phyloP scores from a whole-genome alignment of 192 early-diverging fungal genomes.

The Spinellus fusiger region DNA sequence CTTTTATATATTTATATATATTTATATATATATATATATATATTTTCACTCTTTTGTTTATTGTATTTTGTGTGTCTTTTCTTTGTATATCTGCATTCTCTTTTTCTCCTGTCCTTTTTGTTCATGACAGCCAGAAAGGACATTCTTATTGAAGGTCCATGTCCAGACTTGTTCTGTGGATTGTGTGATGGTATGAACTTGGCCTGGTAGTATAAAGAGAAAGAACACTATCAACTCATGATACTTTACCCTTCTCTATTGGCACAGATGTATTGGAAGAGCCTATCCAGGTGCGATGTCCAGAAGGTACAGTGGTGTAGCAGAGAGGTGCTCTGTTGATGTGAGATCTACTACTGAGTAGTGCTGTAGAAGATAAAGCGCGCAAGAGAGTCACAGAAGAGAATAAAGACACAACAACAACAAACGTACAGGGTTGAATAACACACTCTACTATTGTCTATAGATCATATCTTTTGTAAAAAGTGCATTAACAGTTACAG shows the following conservation, averaged over 20 bases:
- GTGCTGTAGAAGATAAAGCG: background rate
- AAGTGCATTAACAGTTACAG: slow-evolving; percentile 6
- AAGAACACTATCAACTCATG: background rate
- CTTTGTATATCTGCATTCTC: too few relatives aligned
- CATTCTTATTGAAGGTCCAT: too few relatives aligned
- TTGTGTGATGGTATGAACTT: too few relatives aligned
- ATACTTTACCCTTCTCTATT: background rate
- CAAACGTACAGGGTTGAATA: background rate
- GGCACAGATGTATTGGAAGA: slow-evolving; percentile 28
- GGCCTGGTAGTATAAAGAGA: too few relatives aligned
- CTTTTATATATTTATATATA: slow-evolving; percentile 8
- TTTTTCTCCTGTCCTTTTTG: too few relatives aligned
- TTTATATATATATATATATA: background rate
- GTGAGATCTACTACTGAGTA: background rate
- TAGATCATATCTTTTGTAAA: slow-evolving; percentile 27
- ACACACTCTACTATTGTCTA: background rate
- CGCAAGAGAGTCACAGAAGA: background rate
- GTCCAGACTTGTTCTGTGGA: too few relatives aligned
- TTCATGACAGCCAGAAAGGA: too few relatives aligned
- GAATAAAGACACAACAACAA: background rate
- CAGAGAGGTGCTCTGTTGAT: too few relatives aligned
- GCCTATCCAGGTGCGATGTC: slow-evolving; percentile 33
- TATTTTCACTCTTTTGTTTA: background rate
- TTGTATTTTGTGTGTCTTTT: background rate
- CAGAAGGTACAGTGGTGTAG: slow-evolving; percentile 24